Conservation (phyloP, 208 protist genomes). For the Acanthamoeba sp. region DNA sequence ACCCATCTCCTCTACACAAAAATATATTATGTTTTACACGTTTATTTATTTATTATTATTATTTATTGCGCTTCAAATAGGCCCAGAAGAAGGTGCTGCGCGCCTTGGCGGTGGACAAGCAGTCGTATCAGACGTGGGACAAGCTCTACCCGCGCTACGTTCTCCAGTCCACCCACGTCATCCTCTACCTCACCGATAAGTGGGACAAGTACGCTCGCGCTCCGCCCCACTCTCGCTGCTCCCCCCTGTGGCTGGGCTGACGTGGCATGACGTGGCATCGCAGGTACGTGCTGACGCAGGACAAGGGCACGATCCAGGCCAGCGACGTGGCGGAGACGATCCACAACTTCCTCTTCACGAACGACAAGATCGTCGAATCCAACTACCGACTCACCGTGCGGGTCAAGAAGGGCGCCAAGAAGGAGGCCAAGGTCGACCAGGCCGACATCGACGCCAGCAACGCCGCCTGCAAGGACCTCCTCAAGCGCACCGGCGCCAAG, state of each 20-base stretch:
- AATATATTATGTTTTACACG: background rate
- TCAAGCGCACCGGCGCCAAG: background rate
- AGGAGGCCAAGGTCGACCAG: background rate
- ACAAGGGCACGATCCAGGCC: background rate
- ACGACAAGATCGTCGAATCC: background rate
- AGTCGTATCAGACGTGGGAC: background rate
- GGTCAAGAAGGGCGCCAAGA: constrained; percentile 9
- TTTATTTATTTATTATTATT: background rate
- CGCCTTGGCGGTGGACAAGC: background rate
- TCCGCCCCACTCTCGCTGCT: too few relatives aligned
- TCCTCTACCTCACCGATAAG: constrained; percentile 55
- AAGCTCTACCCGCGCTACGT: constrained; percentile 23
- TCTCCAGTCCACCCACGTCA: background rate
- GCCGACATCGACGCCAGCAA: constrained; percentile 17
- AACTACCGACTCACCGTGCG: background rate
- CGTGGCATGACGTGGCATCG: background rate
- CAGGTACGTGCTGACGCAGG: background rate
- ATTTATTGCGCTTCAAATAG: background rate
- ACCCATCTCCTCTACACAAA: too few relatives aligned
- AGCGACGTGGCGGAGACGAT: background rate
- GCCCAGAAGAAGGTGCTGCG: constrained; percentile 20
- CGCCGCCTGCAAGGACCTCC: background rate
- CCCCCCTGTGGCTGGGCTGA: too few relatives aligned
- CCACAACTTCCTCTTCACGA: background rate
- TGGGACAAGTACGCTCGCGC: constrained; percentile 31